Conservation (phyloP, 768 basidiomycete species). For the Boletus eberwhitei region DNA sequence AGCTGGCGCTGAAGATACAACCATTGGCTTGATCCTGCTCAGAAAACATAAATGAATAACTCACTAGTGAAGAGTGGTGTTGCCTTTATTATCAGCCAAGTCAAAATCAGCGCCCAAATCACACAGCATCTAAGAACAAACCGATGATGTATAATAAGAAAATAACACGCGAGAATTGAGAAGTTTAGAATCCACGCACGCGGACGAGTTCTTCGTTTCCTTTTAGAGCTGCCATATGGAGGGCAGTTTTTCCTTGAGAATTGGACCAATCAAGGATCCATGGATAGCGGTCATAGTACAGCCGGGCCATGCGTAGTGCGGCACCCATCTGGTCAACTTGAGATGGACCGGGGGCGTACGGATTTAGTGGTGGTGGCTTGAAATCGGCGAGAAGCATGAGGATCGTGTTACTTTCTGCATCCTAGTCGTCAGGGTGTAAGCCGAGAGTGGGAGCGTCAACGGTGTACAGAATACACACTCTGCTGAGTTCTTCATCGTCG, state of each 20-base stretch:
- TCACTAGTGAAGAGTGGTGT: slow-evolving; percentile 91
- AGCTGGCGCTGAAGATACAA: slow-evolving; percentile 60
- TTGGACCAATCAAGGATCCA: slow-evolving; percentile 93
- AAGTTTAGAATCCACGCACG: slow-evolving; percentile 43
- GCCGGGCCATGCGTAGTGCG: slow-evolving; percentile 78
- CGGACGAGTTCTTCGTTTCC: slow-evolving; percentile 89
- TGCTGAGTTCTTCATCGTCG: slow-evolving; percentile 90
- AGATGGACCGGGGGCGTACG: slow-evolving; percentile 45
- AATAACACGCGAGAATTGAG: slow-evolving; percentile 6
- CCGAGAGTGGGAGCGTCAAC: slow-evolving; percentile 7
- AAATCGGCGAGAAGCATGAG: slow-evolving; percentile 90
- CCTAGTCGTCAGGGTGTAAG: slow-evolving; percentile 45
- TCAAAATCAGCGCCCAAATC: slow-evolving; percentile 90
- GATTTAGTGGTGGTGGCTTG: slow-evolving; percentile 47
- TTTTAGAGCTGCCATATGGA: slow-evolving; percentile 83
- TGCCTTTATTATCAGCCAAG: slow-evolving; percentile 86
- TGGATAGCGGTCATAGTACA: slow-evolving; percentile 84
- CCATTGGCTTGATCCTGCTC: slow-evolving; percentile 5
- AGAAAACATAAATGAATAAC: slow-evolving; percentile 27
- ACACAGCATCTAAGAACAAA: slow-evolving; percentile 69
- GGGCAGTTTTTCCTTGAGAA: slow-evolving; percentile 81
- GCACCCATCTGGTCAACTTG: slow-evolving; percentile 67
- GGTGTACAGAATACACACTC: slow-evolving; percentile 48
- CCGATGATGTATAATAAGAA: slow-evolving; percentile 12
- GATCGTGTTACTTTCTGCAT: slow-evolving; percentile 89